Evolutionary conservation across 768 basidiomycete species (phyloP).

Genomic region (Coprinellus micaceus): DNA sequence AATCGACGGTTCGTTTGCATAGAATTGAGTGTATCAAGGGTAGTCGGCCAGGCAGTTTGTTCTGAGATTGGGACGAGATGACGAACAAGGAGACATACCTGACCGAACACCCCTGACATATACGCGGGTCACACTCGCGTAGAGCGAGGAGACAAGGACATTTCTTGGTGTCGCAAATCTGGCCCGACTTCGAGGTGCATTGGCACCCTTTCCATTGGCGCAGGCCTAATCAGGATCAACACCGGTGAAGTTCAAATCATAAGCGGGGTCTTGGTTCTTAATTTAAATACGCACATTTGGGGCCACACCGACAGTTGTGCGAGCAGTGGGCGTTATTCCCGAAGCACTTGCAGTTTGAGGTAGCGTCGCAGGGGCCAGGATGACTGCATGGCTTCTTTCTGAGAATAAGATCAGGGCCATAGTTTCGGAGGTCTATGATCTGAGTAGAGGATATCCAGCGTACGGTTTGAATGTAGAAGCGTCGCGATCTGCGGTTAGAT

Average conservation of each 20-base stretch:
- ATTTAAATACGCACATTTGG: conserved; percentile 33
- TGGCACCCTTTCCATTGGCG: conserved; percentile 40
- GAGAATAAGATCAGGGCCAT: background rate
- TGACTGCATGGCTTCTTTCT: conserved; percentile 43
- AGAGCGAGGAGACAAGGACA: conserved; percentile 35
- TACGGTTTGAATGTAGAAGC: conserved; percentile 11
- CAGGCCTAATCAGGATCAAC: conserved; percentile 27
- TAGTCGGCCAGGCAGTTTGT: background rate
- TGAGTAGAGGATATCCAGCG: background rate
- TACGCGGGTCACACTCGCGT: conserved; percentile 53
- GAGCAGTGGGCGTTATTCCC: conserved; percentile 38
- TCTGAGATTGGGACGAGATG: background rate
- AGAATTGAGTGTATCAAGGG: too few relatives aligned
- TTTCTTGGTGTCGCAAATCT: conserved; percentile 16
- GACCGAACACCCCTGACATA: conserved; percentile 44
- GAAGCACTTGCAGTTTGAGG: conserved; percentile 39
- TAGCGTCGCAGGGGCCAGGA: conserved; percentile 40
- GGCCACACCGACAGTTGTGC: conserved; percentile 44
- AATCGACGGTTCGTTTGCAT: too few relatives aligned
- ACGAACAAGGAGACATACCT: conserved; percentile 23
- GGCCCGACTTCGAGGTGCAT: conserved; percentile 12
- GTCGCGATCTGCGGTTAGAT: conserved; percentile 1
- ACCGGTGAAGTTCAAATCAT: conserved; percentile 6
- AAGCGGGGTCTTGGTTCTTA: background rate
- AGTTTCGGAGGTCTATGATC: background rate